Percentiles rank a stretch among this genome's conserved stretches.
Evolutionary conservation across 2,329 filamentous ascomycete genomes (phyloP).

Genomic region (Colletotrichum viniferum): DNA sequence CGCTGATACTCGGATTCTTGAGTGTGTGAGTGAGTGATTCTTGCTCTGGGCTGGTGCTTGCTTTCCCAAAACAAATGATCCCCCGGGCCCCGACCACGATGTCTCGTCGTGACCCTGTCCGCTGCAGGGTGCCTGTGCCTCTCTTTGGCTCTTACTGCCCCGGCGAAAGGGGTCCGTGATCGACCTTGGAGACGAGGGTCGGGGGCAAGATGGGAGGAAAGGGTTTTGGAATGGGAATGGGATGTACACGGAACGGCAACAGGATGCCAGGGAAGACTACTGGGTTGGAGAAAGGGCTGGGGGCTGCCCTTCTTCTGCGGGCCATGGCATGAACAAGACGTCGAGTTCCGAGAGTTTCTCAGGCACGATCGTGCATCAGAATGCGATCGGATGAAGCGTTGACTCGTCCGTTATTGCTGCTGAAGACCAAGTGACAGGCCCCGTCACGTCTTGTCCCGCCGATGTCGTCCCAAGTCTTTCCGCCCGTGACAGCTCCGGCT

Average conservation of each 20-base stretch:
- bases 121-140: conserved; percentile 14
- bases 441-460: conserved; percentile 1
- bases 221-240: conserved; percentile 6
- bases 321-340: conserved; percentile 17
- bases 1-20: not conserved
- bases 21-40: not conserved
- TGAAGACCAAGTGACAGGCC: not conserved
- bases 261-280: conserved; percentile 4
- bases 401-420: conserved; percentile 13
- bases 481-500: not conserved
- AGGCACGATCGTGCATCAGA: conserved; percentile 13
- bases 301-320: not conserved
- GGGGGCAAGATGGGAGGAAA: conserved; percentile 7
- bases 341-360: conserved; percentile 17
- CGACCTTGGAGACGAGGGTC: conserved; percentile 18
- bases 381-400: conserved; percentile 15
- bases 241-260: conserved; percentile 18
- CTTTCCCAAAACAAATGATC: conserved; percentile 15
- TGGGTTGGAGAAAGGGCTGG: not conserved
- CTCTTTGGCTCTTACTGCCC: conserved; percentile 7
- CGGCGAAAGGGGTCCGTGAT: conserved; percentile 22
- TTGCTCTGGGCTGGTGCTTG: conserved; percentile 4
- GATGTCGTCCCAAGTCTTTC: conserved; percentile 13
- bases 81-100: conserved; percentile 10
- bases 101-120: conserved; percentile 15